Evolutionary conservation across 495 filamentous ascomycete species (phyloP).

Genomic region (Mycothermus thermophilus): DNA sequence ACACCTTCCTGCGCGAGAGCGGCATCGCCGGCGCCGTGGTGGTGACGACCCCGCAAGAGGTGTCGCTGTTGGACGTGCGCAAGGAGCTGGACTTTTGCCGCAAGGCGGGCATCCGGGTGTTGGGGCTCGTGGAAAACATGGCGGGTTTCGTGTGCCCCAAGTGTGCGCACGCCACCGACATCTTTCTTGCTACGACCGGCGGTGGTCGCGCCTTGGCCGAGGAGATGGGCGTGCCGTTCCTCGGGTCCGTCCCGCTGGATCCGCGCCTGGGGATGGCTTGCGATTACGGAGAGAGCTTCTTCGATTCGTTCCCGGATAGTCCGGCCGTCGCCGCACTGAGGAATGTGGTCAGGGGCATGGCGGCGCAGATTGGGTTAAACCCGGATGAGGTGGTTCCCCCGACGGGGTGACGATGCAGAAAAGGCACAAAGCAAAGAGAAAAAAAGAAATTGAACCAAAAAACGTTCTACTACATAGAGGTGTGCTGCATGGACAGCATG

Average conservation of each 20-base stretch:
- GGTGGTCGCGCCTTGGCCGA: slow-evolving; percentile 65
- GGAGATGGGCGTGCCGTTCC: slow-evolving; percentile 74
- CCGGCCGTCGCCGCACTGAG: slow-evolving; percentile 69
- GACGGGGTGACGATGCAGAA: slow-evolving; percentile 14
- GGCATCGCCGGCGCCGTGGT: slow-evolving; percentile 88
- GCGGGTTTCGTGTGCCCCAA: slow-evolving; percentile 87
- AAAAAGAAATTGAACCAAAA: slow-evolving; percentile 3
- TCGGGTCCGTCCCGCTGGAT: slow-evolving; percentile 86
- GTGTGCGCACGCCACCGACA: slow-evolving; percentile 66
- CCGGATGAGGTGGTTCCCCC: slow-evolving; percentile 23
- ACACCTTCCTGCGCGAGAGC: slow-evolving; percentile 70
- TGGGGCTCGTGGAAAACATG: slow-evolving; percentile 97
- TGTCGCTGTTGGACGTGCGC: slow-evolving; percentile 79
- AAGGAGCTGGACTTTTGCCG: slow-evolving; percentile 96
- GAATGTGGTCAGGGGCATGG: slow-evolving; percentile 58
- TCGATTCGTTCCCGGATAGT: slow-evolving; percentile 83
- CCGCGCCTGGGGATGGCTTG: slow-evolving; percentile 90
- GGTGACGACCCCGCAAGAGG: slow-evolving; percentile 90
- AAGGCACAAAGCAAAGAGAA: neutral
- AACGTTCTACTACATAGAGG: neutral
- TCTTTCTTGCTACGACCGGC: slow-evolving; percentile 85
- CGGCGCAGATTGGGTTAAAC: slow-evolving; percentile 46
- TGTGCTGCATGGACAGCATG: neutral
- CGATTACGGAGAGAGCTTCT: slow-evolving; percentile 95
- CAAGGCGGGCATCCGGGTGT: slow-evolving; percentile 77